Conservation (phyloP, 2,329 filamentous ascomycete genomes). For the Aschersonia sp. region DNA sequence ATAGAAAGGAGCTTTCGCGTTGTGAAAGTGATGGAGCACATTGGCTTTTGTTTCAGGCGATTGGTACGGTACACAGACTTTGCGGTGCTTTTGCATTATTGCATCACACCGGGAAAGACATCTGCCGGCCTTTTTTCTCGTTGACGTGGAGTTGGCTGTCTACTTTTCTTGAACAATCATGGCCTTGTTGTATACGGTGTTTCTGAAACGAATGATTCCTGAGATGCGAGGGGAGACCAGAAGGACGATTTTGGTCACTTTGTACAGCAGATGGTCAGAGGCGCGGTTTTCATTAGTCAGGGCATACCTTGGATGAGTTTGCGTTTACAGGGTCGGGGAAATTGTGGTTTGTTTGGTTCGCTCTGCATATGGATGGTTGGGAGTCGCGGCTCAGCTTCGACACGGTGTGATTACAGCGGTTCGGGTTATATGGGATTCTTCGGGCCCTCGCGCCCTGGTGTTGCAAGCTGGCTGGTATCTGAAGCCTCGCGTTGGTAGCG, state of each 20-base stretch:
- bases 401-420: constrained; percentile 15
- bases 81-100: too few species aligned
- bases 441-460: constrained; percentile 20
- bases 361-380: constrained; percentile 15
- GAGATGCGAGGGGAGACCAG: neutral
- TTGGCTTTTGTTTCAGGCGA: constrained; percentile 23
- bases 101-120: too few species aligned
- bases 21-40: constrained; percentile 9
- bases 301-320: constrained; percentile 7
- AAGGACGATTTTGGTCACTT: constrained; percentile 6
- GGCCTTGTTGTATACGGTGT: constrained; percentile 1
- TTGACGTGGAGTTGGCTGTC: constrained; percentile 11
- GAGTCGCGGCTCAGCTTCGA: constrained; percentile 11
- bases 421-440: constrained; percentile 16
- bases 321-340: constrained; percentile 8
- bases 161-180: constrained; percentile 1
- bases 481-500: neutral
- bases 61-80: constrained; percentile 10
- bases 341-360: constrained; percentile 8
- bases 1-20: constrained; percentile 26
- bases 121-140: constrained; percentile 9
- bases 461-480: constrained; percentile 14
- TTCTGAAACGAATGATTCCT: too few species aligned
- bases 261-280: constrained; percentile 1
- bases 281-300: neutral